A percentile compares a stretch with the other conserved stretches of the same genome.
These are phyloP conservation scores for Ceratobasidium sp. DNA, from an alignment of 1,284 basidiomycete species.

Conservation along the genomic window DNA sequence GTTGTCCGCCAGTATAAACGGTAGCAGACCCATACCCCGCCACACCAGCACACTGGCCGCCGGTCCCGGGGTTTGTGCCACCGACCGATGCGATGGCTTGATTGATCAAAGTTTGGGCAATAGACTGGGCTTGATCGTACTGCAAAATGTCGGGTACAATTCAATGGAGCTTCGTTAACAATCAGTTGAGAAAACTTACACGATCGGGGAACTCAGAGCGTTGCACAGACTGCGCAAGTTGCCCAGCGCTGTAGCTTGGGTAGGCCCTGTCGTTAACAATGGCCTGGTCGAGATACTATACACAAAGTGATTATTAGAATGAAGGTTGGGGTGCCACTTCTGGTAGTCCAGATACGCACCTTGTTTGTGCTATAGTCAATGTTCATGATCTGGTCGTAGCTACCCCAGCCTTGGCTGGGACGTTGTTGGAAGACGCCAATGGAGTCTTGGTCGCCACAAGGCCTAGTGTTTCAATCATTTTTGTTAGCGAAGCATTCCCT, in stretches of 20 bases:
- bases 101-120: slow-evolving; percentile 15
- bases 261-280: slow-evolving; percentile 14
- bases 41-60: slow-evolving; percentile 32
- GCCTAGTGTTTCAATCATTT: neutral
- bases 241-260: slow-evolving; percentile 27
- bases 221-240: slow-evolving; percentile 27
- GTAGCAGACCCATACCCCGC: slow-evolving; percentile 33
- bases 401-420: slow-evolving; percentile 38
- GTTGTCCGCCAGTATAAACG: slow-evolving; percentile 41
- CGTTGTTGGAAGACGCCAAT: slow-evolving; percentile 40
- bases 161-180: neutral
- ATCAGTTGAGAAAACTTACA: neutral
- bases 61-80: slow-evolving; percentile 20
- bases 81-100: slow-evolving; percentile 12
- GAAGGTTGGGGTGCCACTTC: neutral
- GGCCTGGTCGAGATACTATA: slow-evolving; percentile 29
- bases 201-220: slow-evolving; percentile 36
- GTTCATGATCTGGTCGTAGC: slow-evolving; percentile 38
- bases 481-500: neutral
- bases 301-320: neutral
- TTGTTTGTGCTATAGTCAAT: slow-evolving; percentile 31
- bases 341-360: neutral
- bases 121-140: slow-evolving; percentile 33
- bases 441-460: slow-evolving; percentile 38
- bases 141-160: neutral